These are phyloP conservation scores for Coemansia reversa DNA, from an alignment of 192 early-diverging fungal species.

Conservation along the genomic window DNA sequence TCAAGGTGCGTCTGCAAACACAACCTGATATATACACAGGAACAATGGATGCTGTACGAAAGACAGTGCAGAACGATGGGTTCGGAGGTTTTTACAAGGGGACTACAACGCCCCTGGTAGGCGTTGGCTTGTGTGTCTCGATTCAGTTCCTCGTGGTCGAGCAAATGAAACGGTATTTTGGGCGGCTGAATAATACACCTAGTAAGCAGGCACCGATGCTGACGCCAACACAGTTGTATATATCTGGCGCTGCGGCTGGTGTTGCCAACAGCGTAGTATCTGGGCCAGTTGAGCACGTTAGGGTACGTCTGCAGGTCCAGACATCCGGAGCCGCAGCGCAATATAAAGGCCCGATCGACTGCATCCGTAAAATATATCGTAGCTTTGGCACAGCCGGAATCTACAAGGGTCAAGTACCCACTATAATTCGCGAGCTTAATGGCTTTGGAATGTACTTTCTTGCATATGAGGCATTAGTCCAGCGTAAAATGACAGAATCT, in stretches of 20 bases:
- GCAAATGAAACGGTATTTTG: slow-evolving; percentile 81
- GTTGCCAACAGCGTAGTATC: slow-evolving; percentile 86
- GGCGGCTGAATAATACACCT: slow-evolving; percentile 57
- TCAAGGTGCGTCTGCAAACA: slow-evolving; percentile 92
- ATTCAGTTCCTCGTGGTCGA: slow-evolving; percentile 93
- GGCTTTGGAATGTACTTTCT: slow-evolving; percentile 95
- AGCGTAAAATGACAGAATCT: slow-evolving; percentile 64
- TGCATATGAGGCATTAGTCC: slow-evolving; percentile 86
- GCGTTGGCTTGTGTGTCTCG: slow-evolving; percentile 94
- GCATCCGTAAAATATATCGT: slow-evolving; percentile 75
- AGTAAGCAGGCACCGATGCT: slow-evolving; percentile 53
- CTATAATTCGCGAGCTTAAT: slow-evolving; percentile 83
- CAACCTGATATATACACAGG: slow-evolving; percentile 80
- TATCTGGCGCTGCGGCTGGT: slow-evolving; percentile 82
- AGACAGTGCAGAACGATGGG: slow-evolving; percentile 83
- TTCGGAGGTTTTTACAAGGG: slow-evolving; percentile 88
- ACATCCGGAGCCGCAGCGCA: slow-evolving; percentile 57
- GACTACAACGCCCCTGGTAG: slow-evolving; percentile 89
- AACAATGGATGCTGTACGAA: slow-evolving; percentile 83
- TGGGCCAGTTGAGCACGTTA: slow-evolving; percentile 94
- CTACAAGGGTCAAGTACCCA: slow-evolving; percentile 89
- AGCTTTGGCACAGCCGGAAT: slow-evolving; percentile 74
- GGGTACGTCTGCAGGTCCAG: slow-evolving; percentile 94
- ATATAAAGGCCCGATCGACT: slow-evolving; percentile 80
- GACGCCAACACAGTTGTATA: slow-evolving; percentile 77